Conservation (phyloP, 2,329 filamentous ascomycete species). For the Moelleriella libera region DNA sequence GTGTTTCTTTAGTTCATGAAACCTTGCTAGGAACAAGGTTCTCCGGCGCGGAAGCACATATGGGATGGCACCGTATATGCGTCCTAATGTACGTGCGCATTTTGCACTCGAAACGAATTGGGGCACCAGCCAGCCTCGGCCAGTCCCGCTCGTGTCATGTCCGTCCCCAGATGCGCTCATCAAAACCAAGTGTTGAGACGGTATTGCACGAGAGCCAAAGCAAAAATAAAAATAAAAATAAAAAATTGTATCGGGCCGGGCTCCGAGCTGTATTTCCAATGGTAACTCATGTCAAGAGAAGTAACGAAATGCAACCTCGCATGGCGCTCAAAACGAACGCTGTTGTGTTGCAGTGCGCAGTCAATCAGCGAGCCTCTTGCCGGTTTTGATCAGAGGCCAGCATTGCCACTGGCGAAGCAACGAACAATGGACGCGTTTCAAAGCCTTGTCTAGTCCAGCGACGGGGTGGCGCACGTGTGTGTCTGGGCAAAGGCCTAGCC, state of each 20-base stretch:
- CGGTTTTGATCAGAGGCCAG: neutral
- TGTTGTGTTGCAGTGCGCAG: neutral
- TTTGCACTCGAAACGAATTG: too few species aligned
- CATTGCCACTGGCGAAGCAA: neutral
- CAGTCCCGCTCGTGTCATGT: neutral
- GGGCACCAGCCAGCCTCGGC: neutral
- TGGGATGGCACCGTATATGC: neutral
- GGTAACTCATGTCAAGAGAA: too few species aligned
- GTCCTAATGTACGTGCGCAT: too few species aligned
- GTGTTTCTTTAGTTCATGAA: neutral
- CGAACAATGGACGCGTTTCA: slow-evolving; percentile 8
- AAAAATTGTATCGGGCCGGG: too few species aligned
- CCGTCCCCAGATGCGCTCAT: too few species aligned
- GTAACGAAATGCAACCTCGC: too few species aligned
- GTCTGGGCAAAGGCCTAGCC: too few species aligned
- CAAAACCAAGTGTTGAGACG: too few species aligned
- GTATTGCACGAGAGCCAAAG: too few species aligned
- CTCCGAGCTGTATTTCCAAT: too few species aligned
- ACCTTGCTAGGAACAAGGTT: neutral
- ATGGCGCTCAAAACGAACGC: too few species aligned
- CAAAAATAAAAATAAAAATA: too few species aligned
- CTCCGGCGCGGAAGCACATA: neutral
- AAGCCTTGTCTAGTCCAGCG: slow-evolving; percentile 7
- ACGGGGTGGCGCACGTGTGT: neutral
- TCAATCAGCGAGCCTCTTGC: neutral